Base-by-base conservation (phyloP, 75 land plant species). In the Pseudotsuga menziesii region DNA sequence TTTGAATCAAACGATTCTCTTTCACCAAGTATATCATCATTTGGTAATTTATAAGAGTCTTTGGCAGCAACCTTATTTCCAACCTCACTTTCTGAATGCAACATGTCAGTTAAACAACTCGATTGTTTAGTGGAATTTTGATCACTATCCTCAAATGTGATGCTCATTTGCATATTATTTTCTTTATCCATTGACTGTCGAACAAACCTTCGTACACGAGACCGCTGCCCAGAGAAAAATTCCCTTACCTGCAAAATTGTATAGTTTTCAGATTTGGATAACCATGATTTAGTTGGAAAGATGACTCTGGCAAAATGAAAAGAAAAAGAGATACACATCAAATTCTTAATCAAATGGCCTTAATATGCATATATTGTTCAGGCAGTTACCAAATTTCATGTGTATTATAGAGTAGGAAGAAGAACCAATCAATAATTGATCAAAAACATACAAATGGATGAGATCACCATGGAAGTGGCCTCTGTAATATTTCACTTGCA, bases 141-240 rank as follows among this genome's bases (percentile, higher is more conserved):
- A 19, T 78, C 76, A 56, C 17, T 57, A 59, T 76, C 77, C 25
- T 79, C 48, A 39, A 55, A 20, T 60, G 56, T 67, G 36, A 78
- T 82, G 60, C 77, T 48, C 17, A 77, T 58, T 20, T 61, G 78
- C 39, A 77, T 72, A 77, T 56, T 88, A 23, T 62, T 60, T 52
- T 86, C 84, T 62, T 84, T 93, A 75, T 90, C 93, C 26, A 73
- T 66, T 61, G 89, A 80, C 63, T 87, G 75, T 8, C 85, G 88
- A 3, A 88, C 89, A 77, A 90, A 52, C 82, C 82, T 89, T 74
- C 91, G 88, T 64, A 97, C 92, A 72, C 88, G 86, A 26, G 93
- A 81, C 39, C 88, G 87, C 69, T 97, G 99, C 57, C 84, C 80
- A 55, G 83, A 72, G 74, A 97, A 94, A 83, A 89, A 97, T 15